Evolutionary conservation across 2,329 filamentous ascomycete species (phyloP).

Genomic region (Colletotrichum godetiae): DNA sequence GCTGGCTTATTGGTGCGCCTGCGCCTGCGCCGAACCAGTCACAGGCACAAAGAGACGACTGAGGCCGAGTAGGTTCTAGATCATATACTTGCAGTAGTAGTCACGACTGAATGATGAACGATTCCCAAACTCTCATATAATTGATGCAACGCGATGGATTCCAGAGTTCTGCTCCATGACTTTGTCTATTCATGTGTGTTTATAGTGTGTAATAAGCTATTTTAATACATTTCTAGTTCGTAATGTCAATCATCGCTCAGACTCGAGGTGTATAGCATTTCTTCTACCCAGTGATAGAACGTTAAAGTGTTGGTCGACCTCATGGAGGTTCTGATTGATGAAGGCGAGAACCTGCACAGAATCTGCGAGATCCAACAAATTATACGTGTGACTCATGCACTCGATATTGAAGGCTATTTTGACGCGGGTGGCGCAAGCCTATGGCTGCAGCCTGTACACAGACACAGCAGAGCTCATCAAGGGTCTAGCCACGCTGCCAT

Average conservation of each 20-base stretch:
- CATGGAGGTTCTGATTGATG: not conserved
- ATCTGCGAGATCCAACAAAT: not conserved
- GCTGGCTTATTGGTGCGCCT: slow-evolving; percentile 74
- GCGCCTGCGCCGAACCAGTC: slow-evolving; percentile 60
- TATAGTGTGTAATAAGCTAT: not conserved
- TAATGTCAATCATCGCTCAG: not conserved
- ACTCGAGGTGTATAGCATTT: not conserved
- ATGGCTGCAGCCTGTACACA: not conserved
- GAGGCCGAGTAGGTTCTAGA: not conserved
- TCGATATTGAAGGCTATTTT: not conserved
- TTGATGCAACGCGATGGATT: not conserved
- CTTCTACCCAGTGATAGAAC: not conserved
- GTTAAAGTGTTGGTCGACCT: not conserved
- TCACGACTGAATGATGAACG: not conserved
- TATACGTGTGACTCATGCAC: not conserved
- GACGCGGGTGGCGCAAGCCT: not conserved
- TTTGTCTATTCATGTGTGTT: too few relatives aligned
- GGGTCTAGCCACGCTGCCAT: not conserved
- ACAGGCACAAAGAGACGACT: slow-evolving; percentile 42
- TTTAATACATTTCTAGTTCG: not conserved
- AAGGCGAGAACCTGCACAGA: not conserved
- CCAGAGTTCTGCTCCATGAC: not conserved
- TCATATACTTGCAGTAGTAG: not conserved
- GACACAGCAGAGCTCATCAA: not conserved
- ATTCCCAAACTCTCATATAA: not conserved